Evolutionary conservation across 257 asterid species (phyloP), one percentile per base, ranked within the genome.

Genomic region (Solanum gandarillasii): DNA sequence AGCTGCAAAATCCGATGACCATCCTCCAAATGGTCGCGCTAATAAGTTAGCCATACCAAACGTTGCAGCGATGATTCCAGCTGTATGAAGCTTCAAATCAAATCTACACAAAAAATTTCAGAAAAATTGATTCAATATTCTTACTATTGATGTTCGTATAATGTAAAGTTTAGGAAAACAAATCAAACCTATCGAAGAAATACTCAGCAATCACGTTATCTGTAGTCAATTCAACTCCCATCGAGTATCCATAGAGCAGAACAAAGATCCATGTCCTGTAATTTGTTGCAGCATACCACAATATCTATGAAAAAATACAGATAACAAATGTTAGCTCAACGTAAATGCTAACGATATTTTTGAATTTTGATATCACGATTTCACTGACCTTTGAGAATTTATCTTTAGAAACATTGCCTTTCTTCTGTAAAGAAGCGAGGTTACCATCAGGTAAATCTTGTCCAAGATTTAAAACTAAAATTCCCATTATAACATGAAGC

Each of bases 221-320:
- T 4, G 94, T 93, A 55, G 92, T 88, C 21, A 93, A 71, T 75
- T 94, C 93, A 29, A 94, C 93, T 13, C 95, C 97, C 94, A 93
- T 92, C 12, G 95, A 94, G 86, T 86, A 93, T 46, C 95, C 95
- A 25, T 92, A 93, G 20, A 93, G 87, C 27, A 93, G 90, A n/a
- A 91, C 93, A 43, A 93, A 94, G 6, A 93, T 86, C 96, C 96
- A 94, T 46, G 95, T 93, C 41, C 93, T 91, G 91, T 92, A 93
- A 83, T 94, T 94, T 36, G 93, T 90, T 10, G 86, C 90, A 9
- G 95, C 97, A 23, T 90, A 58, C 70, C 76, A 87, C 1, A 78
- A 48, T 58, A 81, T 81, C 68, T 81, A 16, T 3, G 32, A 41
- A 8, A 41, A 41, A 11, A 79, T 14, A 0, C 5, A 79, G 7